phyloP scores from a whole-genome alignment of 768 basidiomycete species.

The Termitomyces sp. region DNA sequence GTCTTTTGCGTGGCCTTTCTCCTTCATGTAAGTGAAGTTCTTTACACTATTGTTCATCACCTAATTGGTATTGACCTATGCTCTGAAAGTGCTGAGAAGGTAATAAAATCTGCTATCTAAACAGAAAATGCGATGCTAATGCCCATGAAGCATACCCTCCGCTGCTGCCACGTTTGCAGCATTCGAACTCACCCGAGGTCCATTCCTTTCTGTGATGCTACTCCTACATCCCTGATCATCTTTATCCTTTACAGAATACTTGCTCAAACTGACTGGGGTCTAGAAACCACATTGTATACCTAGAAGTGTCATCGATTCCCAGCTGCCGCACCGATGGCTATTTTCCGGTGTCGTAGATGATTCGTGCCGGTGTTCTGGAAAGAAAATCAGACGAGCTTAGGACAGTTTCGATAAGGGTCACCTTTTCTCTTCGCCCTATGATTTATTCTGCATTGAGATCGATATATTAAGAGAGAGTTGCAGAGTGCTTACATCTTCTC shows the following conservation, averaged over 20 bases:
- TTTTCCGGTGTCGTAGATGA: neutral
- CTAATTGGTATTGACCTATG: neutral
- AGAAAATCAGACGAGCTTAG: neutral
- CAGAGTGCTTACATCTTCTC: neutral
- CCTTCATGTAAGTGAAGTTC: slow-evolving; percentile 61
- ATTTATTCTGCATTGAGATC: neutral
- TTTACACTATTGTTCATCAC: neutral
- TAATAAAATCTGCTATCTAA: slow-evolving; percentile 13
- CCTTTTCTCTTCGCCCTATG: slow-evolving; percentile 36
- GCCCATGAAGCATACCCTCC: slow-evolving; percentile 72
- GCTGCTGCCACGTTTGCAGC: slow-evolving; percentile 89
- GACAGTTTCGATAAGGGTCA: slow-evolving; percentile 4
- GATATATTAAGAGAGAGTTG: neutral
- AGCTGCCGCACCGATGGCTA: neutral
- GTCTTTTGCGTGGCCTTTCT: slow-evolving; percentile 70
- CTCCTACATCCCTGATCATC: neutral
- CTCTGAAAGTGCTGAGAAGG: slow-evolving; percentile 58
- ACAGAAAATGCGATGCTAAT: neutral
- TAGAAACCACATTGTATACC: slow-evolving; percentile 8
- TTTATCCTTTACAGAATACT: slow-evolving; percentile 27
- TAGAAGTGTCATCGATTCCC: neutral
- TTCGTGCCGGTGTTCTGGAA: neutral
- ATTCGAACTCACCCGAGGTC: slow-evolving; percentile 80
- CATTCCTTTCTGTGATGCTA: slow-evolving; percentile 13
- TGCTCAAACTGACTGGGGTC: slow-evolving; percentile 31